Evolutionary conservation across 768 basidiomycete genomes (phyloP), one percentile per base, ranked within the genome.

Genomic region (Epithele typhae): DNA sequence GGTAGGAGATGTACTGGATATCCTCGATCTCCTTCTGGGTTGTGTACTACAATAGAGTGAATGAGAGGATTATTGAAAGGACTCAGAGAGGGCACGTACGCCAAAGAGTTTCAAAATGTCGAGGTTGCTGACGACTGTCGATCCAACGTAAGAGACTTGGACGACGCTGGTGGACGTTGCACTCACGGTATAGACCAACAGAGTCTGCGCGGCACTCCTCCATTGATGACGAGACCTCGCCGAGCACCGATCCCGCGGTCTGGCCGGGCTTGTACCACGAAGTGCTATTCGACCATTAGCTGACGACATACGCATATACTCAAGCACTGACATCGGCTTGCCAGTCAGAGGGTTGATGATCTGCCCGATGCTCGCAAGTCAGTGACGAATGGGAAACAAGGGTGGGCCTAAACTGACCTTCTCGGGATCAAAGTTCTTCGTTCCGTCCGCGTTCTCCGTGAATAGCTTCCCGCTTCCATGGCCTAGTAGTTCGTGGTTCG

Each of bases 141-240:
- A n/a, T 11, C 12, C 18, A 21, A 1, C 15, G 23, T 30, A 12
- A 8, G 12, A 1, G 12, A 6, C 3, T 4, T 5, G 22, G 21
- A 3, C 12, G 25, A 33, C 30, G 30, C 30, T 9, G 27, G 27
- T 14, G 40, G 8, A 25, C 21, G 40, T 27, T 25, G 19, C 14
- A 68, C 79, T 69, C 58, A 87, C 89, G 74, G 67, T 80, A 92
- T 34, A 93, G 69, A 0, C 87, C 87, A 18, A 91, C 91, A 2
- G 87, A 77, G 67, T 94, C 92, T 8, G 91, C 91, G n/a, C 92
- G 81, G 56, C 91, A 92, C 68, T 93, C 91, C 65, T 93, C 92
- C 79, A 92, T 80, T 1, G 91, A 92, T 0, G 90, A 92, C 3
- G 88, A 91, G 7, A 91, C 86, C 50, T 92, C 86, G 0, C 91